These are phyloP conservation scores for Gossypium gossypioides DNA, from an alignment of 441 rosid species.

Conservation along the genomic window DNA sequence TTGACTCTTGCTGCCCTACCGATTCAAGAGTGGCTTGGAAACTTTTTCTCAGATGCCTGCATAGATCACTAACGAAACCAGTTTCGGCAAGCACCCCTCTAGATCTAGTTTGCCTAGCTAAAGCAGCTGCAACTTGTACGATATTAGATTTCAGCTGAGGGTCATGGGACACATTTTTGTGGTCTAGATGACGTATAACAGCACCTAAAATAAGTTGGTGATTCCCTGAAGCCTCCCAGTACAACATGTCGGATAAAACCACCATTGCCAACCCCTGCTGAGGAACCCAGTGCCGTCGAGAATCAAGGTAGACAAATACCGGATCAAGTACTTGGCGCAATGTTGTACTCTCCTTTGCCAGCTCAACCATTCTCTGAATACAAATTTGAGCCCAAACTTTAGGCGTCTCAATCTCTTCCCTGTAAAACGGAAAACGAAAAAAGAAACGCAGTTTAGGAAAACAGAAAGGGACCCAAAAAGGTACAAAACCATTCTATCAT, in stretches of 20 bases:
- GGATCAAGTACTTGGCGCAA: constrained; percentile 78
- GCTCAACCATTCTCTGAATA: constrained; percentile 80
- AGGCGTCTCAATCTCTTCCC: constrained; percentile 82
- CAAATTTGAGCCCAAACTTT: constrained; percentile 92
- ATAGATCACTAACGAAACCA: constrained; percentile 73
- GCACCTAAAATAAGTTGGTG: constrained; percentile 70
- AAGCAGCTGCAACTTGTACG: constrained; percentile 62
- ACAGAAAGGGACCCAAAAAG: background rate
- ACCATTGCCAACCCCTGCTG: constrained; percentile 61
- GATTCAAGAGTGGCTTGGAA: constrained; percentile 68
- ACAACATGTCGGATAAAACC: constrained; percentile 71
- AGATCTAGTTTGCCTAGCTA: constrained; percentile 71
- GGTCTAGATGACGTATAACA: constrained; percentile 81
- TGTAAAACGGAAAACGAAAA: constrained; percentile 14
- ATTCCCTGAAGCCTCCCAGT: constrained; percentile 75
- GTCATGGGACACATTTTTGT: constrained; percentile 74
- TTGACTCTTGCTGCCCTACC: constrained; percentile 59
- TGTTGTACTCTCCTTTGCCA: constrained; percentile 81
- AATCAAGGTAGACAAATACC: constrained; percentile 69
- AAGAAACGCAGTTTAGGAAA: background rate
- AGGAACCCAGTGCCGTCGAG: constrained; percentile 64
- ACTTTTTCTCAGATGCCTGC: constrained; percentile 90
- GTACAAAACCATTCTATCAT: background rate
- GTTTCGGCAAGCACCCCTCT: constrained; percentile 54
- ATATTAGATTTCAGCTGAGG: constrained; percentile 62